phyloP scores from a whole-genome alignment of 352 stramenopile species.

The Phytophthora lateralis region DNA sequence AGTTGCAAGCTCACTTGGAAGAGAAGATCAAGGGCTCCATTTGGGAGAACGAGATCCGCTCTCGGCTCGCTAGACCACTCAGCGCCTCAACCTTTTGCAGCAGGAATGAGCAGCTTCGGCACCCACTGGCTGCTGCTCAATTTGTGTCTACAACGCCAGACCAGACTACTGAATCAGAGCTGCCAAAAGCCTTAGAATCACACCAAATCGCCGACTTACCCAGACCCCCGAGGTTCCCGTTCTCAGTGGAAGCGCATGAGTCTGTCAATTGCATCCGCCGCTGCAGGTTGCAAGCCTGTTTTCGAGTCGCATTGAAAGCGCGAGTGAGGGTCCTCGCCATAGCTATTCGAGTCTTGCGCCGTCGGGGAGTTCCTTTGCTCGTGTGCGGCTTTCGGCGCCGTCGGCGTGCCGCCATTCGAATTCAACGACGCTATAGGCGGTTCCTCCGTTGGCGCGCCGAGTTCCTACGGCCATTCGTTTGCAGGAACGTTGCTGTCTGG shows the following conservation, averaged over 20 bases:
- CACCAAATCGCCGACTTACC: background rate
- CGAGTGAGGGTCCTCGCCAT: conserved; percentile 33
- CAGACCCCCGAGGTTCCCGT: conserved; percentile 34
- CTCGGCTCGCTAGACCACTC: conserved; percentile 49
- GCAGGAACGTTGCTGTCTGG: conserved; percentile 17
- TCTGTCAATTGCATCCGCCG: conserved; percentile 29
- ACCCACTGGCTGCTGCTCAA: conserved; percentile 34
- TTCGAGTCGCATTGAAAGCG: conserved; percentile 31
- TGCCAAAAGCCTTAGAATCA: background rate
- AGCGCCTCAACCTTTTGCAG: conserved; percentile 53
- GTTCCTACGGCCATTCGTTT: conserved; percentile 23
- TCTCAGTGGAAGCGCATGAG: conserved; percentile 43
- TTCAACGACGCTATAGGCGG: conserved; percentile 37
- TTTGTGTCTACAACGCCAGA: conserved; percentile 16
- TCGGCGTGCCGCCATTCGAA: conserved; percentile 30
- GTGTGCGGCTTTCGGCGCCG: conserved; percentile 33
- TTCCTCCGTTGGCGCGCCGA: conserved; percentile 26
- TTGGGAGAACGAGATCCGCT: conserved; percentile 65
- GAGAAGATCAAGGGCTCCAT: conserved; percentile 51
- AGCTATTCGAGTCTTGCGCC: conserved; percentile 39
- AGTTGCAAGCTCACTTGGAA: conserved; percentile 43
- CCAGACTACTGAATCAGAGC: background rate
- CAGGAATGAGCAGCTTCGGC: conserved; percentile 45
- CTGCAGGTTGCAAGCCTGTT: conserved; percentile 31
- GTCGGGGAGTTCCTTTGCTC: conserved; percentile 32